Base-by-base conservation (phyloP, 164 flowering plant species). In the Annona squamosa region DNA sequence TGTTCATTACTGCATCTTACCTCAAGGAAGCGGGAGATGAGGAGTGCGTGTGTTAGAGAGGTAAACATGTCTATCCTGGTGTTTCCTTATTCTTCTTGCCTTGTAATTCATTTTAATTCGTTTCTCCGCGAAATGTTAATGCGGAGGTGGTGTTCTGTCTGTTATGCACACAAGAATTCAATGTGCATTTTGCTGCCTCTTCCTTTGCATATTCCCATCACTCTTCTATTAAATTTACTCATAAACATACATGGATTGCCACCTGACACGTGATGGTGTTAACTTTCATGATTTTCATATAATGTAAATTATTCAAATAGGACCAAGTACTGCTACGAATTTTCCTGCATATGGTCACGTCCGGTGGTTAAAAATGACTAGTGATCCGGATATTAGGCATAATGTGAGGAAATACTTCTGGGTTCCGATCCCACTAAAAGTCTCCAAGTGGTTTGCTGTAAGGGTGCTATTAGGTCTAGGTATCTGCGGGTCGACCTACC, bases 101-200 rank as follows among this genome's bases (percentile, higher is more conserved):
- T 61, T 10, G 65, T 48, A 3, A 70, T 78, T 67, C 43, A 46
- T 77, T 68, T 74, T 45, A 63, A 73, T 68, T 77, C 71, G 41
- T 74, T 71, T 69, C 13, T 65, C 57, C 44, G 37, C 48, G 45
- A 44, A 59, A 57, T 48, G 46, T 63, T 68, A 69, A 42, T 72
- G 44, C 44, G n/a, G n/a, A 18, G 4, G 4, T 47, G 17, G n/a
- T 44, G 59, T 0, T 13, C 13, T 52, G 59, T 52, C 59, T 52
- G 37, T 26, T 26, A 52, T 52, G 59, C 59, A 52, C 13, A 52
- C 59, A 52, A 52, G 3, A 12, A 16, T 52, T 9, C 59, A 52
- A 52, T 52, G 59, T 7, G 59, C 59, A 52, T 52, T 26, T 26
- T 52, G 59, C 7, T 52, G 9, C 59, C 13, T 10, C 59, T 52